A percentile compares a stretch with the other conserved stretches of the same genome.
Evolutionary conservation across 306 rosid genomes (phyloP).

Genomic region (Castanopsis chinensis): DNA sequence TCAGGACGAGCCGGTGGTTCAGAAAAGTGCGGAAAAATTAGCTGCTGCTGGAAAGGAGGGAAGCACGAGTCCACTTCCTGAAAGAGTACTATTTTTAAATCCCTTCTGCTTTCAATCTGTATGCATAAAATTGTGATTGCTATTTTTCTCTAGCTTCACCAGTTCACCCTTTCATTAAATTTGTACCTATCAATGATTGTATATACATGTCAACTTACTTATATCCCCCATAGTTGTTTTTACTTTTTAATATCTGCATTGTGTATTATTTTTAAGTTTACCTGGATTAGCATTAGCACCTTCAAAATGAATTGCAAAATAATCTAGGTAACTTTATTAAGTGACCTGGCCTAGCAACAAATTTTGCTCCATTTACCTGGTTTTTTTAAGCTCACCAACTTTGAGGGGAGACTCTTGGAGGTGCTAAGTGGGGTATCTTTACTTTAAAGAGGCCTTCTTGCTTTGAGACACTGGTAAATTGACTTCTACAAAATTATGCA

Average conservation of each 20-base stretch:
- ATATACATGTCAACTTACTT: background rate
- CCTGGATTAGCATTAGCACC: background rate
- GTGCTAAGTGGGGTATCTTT: background rate
- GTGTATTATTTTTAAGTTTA: background rate
- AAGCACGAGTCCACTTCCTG: constrained; percentile 74
- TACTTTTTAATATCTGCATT: background rate
- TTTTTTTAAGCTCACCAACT: background rate
- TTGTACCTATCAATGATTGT: background rate
- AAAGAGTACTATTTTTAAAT: constrained; percentile 54
- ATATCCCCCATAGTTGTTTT: background rate
- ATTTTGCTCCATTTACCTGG: background rate
- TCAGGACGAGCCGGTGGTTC: constrained; percentile 28
- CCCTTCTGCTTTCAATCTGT: background rate
- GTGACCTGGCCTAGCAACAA: background rate
- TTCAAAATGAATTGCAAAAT: background rate
- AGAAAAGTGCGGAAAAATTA: constrained; percentile 67
- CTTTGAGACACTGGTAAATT: background rate
- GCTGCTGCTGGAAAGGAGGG: constrained; percentile 72
- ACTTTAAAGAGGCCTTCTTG: background rate
- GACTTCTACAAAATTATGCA: background rate
- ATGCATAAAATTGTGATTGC: background rate
- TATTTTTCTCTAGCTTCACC: constrained; percentile 19
- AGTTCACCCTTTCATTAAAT: background rate
- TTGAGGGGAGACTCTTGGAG: background rate
- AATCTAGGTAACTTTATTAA: background rate